Evolutionary conservation across 2,329 filamentous ascomycete species (phyloP).

Genomic region (Ophiostoma sp.): DNA sequence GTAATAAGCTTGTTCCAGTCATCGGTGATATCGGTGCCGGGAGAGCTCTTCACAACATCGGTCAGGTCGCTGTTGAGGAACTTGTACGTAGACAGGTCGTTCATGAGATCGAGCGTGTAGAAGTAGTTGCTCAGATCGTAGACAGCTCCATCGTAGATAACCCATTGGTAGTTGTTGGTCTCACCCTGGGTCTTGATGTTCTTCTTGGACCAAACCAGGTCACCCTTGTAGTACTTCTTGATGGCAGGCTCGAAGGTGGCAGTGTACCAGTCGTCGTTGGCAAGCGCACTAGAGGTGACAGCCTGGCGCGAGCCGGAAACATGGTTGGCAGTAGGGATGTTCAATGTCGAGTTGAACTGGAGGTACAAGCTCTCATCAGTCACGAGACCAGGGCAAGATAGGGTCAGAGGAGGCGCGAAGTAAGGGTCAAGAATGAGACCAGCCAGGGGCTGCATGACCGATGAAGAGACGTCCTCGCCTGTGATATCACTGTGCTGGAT

Average conservation of each 20-base stretch:
- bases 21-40: slow-evolving; percentile 71
- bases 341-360: slow-evolving; percentile 58
- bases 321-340: slow-evolving; percentile 56
- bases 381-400: slow-evolving; percentile 70
- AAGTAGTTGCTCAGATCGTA: slow-evolving; percentile 95
- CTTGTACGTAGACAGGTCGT: slow-evolving; percentile 52
- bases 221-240: slow-evolving; percentile 78
- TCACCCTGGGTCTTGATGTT: slow-evolving; percentile 61
- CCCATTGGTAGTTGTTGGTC: slow-evolving; percentile 67
- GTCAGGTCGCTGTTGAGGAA: slow-evolving; percentile 68
- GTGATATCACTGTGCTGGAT: slow-evolving; percentile 72
- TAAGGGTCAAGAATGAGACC: slow-evolving; percentile 78
- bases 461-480: slow-evolving; percentile 50
- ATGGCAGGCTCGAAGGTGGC: slow-evolving; percentile 70
- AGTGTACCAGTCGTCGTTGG: slow-evolving; percentile 69
- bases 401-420: slow-evolving; percentile 70
- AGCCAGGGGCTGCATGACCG: slow-evolving; percentile 69
- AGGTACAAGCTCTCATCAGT: slow-evolving; percentile 52
- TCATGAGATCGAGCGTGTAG: slow-evolving; percentile 59
- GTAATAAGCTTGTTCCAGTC: slow-evolving; percentile 53
- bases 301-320: slow-evolving; percentile 58
- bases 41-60: slow-evolving; percentile 64
- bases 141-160: slow-evolving; percentile 66
- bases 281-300: slow-evolving; percentile 53
- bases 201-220: slow-evolving; percentile 64